A percentile compares a stretch with the other conserved stretches of the same genome.
Conservation (phyloP, 2,329 filamentous ascomycete genomes). For the Paecilomyces dactylethromorphus region DNA sequence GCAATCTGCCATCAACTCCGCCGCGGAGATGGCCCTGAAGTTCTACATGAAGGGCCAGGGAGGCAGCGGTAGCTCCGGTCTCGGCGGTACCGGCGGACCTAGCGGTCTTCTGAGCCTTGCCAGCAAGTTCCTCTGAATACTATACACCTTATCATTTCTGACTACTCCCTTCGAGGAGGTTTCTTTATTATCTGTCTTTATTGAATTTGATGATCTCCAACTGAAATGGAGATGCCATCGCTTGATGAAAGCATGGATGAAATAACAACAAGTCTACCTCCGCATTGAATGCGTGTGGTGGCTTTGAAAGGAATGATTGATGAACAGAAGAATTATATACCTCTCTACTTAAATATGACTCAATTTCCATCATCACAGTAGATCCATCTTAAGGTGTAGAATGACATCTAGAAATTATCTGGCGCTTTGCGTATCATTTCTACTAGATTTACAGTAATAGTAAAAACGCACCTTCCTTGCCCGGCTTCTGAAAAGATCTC, state of each 20-base stretch:
- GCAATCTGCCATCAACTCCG: constrained; percentile 70
- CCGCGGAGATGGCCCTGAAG: constrained; percentile 81
- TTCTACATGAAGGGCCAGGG: constrained; percentile 80
- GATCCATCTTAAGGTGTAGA: no score
- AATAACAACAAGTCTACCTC: not conserved
- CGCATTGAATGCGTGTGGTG: not conserved
- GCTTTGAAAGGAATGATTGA: not conserved
- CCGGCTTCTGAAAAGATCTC: no score
- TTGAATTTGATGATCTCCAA: not conserved
- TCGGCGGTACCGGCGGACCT: constrained; percentile 39
- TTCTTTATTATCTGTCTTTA: no score
- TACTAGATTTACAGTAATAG: no score
- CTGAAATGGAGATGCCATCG: not conserved
- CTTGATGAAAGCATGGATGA: not conserved
- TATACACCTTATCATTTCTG: not conserved
- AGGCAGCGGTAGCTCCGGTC: constrained; percentile 25
- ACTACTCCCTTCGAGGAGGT: not conserved
- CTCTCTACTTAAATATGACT: no score
- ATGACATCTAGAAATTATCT: no score
- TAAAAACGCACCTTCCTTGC: no score
- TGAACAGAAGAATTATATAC: not conserved
- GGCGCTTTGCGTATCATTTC: no score
- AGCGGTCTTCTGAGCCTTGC: constrained; percentile 53
- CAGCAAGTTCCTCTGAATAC: constrained; percentile 50
- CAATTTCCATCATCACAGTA: no score